Evolutionary conservation across 2,329 filamentous ascomycete genomes (phyloP).

Genomic region (Knufia fluminis): DNA sequence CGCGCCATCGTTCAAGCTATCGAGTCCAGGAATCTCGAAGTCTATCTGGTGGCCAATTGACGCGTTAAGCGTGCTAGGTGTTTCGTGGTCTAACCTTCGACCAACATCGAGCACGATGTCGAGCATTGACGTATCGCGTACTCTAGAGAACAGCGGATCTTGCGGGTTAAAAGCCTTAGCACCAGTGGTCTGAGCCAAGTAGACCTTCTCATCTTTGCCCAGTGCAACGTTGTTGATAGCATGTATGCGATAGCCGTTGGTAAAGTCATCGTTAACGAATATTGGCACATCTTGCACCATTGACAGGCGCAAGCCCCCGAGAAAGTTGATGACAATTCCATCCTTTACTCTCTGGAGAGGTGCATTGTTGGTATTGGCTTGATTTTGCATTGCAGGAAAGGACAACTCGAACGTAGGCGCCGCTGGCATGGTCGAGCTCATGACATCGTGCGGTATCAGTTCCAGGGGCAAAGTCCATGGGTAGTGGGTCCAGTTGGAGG

Average conservation of each 20-base stretch:
- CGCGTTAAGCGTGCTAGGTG: not conserved
- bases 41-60: slow-evolving; percentile 6
- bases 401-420: slow-evolving; percentile 63
- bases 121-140: slow-evolving; percentile 62
- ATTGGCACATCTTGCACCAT: slow-evolving; percentile 40
- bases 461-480: slow-evolving; percentile 81
- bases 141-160: slow-evolving; percentile 74
- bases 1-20: slow-evolving; percentile 16
- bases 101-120: slow-evolving; percentile 60
- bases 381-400: slow-evolving; percentile 49
- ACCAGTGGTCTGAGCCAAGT: slow-evolving; percentile 66
- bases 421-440: slow-evolving; percentile 62
- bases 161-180: slow-evolving; percentile 54
- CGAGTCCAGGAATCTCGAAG: slow-evolving; percentile 11
- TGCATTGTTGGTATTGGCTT: slow-evolving; percentile 37
- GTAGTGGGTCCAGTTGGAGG: slow-evolving; percentile 74
- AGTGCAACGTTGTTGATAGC: slow-evolving; percentile 72
- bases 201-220: slow-evolving; percentile 79
- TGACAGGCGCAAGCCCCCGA: slow-evolving; percentile 48
- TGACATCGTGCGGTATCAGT: slow-evolving; percentile 66
- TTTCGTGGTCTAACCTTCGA: slow-evolving; percentile 7
- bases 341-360: slow-evolving; percentile 47
- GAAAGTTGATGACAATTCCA: slow-evolving; percentile 51
- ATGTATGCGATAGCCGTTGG: slow-evolving; percentile 50
- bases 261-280: slow-evolving; percentile 18